Evolutionary conservation across 352 stramenopile genomes (phyloP), one percentile per base, ranked within the genome.

Genomic region (Phytophthora tubulina): DNA sequence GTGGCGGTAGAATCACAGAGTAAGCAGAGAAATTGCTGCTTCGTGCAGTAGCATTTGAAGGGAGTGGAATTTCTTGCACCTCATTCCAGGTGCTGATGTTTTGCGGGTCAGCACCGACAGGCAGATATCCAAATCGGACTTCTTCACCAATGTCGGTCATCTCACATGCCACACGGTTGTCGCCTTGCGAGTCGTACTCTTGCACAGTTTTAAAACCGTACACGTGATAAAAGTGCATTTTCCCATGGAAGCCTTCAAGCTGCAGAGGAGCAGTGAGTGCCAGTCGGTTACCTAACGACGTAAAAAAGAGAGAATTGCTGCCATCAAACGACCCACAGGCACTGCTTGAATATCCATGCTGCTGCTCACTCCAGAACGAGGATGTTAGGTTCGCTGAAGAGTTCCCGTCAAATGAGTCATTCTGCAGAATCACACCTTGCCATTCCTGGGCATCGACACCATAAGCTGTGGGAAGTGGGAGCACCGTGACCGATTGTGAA

Each of bases 121-220:
- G 79, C 2, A 89, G 45, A 57, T 79, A 92, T 9, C 66, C 86
- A 44, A 94, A 75, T 21, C 80, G 62, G 5, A 90, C 76, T 58
- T 91, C 84, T 73, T 91, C 84, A 4, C 52, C 68, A 1, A 68
- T 30, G 38, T 92, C 79, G 0, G 87, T 73, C 9, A 56, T 55
- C 56, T 91, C 86, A 55, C 86, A 94, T 4, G 86, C 76, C 27
- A 92, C 52, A 13, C 74, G 75, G 58, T 94, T 94, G 52, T 89
- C 82, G 27, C 84, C 86, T 21, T 53, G 49, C 0, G 32, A 30
- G 49, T 88, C 76, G 51, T 94, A 94, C 13, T 72, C 67, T 55
- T 92, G 77, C 0, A 72, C 70, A 0, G 41, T 49, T 1, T 73
- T 30, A 33, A 76, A 88, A 1, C 86, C 86, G 49, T 94, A 94